A percentile compares a stretch with the other conserved stretches of the same genome.
Conservation (phyloP, 2,329 filamentous ascomycete species). For the Stachybotrys echinatus region DNA sequence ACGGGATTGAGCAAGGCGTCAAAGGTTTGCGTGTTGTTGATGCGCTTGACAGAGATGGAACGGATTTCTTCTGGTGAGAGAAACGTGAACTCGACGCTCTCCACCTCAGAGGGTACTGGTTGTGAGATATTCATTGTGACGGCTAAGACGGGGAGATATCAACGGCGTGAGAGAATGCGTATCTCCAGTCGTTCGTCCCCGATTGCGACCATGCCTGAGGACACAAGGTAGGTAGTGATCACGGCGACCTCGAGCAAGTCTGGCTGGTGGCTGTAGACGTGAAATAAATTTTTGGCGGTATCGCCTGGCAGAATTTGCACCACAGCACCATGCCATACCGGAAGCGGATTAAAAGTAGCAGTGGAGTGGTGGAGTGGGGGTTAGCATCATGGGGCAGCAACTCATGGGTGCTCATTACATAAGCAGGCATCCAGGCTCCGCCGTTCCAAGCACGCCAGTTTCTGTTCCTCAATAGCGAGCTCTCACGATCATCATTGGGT, state of each 20-base stretch:
- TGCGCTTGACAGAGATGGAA: slow-evolving; percentile 85
- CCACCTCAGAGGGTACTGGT: slow-evolving; percentile 77
- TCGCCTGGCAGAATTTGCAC: slow-evolving; percentile 33
- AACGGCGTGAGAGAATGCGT: not conserved
- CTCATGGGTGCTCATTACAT: not conserved
- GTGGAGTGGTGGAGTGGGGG: not conserved
- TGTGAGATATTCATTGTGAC: slow-evolving; percentile 65
- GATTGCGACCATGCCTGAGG: not conserved
- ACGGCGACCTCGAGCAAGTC: not conserved
- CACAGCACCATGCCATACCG: no score
- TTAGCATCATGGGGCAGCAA: not conserved
- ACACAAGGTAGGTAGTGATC: not conserved
- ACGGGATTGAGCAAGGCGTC: slow-evolving; percentile 86
- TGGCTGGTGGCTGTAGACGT: not conserved
- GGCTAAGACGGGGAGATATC: not conserved
- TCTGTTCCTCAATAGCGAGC: not conserved
- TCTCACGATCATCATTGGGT: no score
- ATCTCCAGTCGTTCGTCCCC: not conserved
- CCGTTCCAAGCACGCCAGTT: not conserved
- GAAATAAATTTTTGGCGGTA: slow-evolving; percentile 38
- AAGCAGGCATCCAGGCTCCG: not conserved
- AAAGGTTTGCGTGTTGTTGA: slow-evolving; percentile 91
- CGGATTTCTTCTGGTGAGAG: slow-evolving; percentile 79
- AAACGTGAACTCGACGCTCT: slow-evolving; percentile 85
- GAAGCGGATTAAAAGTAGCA: no score